phyloP scores from a whole-genome alignment of 352 stramenopile genomes.

The Pythium myriotylum region DNA sequence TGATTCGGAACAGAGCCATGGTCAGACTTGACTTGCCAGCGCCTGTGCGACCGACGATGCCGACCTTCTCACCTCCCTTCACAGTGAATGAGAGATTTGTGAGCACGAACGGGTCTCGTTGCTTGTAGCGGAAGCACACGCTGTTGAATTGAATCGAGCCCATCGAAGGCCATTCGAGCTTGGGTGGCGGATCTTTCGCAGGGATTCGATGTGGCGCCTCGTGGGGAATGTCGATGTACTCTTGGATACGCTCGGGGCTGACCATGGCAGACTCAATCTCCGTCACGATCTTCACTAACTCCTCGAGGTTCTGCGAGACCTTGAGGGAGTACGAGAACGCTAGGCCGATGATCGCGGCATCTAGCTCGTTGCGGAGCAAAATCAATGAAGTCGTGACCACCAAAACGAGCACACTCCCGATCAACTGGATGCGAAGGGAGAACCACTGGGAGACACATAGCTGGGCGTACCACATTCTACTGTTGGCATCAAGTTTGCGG shows the following conservation, averaged over 20 bases:
- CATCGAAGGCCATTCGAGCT: conserved; percentile 63
- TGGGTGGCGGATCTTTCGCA: conserved; percentile 16
- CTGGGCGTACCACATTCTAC: conserved; percentile 20
- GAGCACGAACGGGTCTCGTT: conserved; percentile 57
- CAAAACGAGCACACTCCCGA: conserved; percentile 44
- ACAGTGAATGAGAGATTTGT: conserved; percentile 51
- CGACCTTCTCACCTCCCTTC: conserved; percentile 70
- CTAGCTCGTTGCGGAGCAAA: conserved; percentile 39
- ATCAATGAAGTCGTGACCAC: conserved; percentile 48
- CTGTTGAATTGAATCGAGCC: conserved; percentile 85
- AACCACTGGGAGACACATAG: conserved; percentile 52
- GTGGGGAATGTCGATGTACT: conserved; percentile 68
- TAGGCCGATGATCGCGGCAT: conserved; percentile 71
- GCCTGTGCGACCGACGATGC: conserved; percentile 90
- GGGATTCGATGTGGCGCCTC: conserved; percentile 22
- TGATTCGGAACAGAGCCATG: conserved; percentile 91
- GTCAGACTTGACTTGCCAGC: conserved; percentile 88
- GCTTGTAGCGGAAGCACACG: conserved; percentile 89
- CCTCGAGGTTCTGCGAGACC: conserved; percentile 81
- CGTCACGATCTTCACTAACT: conserved; percentile 41
- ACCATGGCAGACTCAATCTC: conserved; percentile 62
- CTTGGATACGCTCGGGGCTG: conserved; percentile 87
- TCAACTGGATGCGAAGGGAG: conserved; percentile 46
- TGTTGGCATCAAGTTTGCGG: conserved; percentile 21
- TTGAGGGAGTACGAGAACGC: conserved; percentile 88